Base-by-base conservation (phyloP, 306 rosid genomes). In the Quercus dentata region DNA sequence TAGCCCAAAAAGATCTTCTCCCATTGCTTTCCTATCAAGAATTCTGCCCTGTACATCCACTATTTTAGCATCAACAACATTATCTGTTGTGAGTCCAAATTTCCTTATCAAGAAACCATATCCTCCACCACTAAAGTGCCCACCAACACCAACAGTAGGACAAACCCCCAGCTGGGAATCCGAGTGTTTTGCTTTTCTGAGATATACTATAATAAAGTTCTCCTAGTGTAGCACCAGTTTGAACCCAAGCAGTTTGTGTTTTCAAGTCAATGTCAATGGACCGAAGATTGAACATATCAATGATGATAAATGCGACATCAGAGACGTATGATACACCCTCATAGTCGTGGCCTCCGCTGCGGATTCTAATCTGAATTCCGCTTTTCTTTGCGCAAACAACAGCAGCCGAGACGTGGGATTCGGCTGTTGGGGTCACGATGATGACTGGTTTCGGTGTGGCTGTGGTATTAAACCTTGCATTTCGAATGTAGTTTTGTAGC, bases 181-280 rank as follows among this genome's bases (percentile, higher is more conserved):
- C 82, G 3, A 38, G 71, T 28, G 56, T 74, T 3, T 64, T 75
- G 61, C 76, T 76, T 19, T 80, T 80, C 59, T 76, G 18, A 49
- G 59, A 78, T 21, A 91, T 81, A 6, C 77, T 49, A 18, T 87
- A 81, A 69, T 87, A 89, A 73, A 91, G 63, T 49, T 91, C 87
- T 38, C 93, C 97, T 1, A 87, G 83, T 17, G 88, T 89, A 0
- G 93, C 90, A 19, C 90, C 92, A 1, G 88, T 27, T 74, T 82
- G 83, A 61, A 91, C 55, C 83, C 84, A 84, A 12, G 87, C 90
- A 38, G 85, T 69, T 69, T 83, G 76, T 38, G 85, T 86, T 35
- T 59, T 68, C 3, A 81, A 51, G 52, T 89, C 84, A 21, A 91
- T 77, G 5, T 30, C 18, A 69, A 91, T 25, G 84, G 5, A 38